Evolutionary conservation across 2,329 filamentous ascomycete species (phyloP).

Genomic region (Calonectria pseudoreteaudii): DNA sequence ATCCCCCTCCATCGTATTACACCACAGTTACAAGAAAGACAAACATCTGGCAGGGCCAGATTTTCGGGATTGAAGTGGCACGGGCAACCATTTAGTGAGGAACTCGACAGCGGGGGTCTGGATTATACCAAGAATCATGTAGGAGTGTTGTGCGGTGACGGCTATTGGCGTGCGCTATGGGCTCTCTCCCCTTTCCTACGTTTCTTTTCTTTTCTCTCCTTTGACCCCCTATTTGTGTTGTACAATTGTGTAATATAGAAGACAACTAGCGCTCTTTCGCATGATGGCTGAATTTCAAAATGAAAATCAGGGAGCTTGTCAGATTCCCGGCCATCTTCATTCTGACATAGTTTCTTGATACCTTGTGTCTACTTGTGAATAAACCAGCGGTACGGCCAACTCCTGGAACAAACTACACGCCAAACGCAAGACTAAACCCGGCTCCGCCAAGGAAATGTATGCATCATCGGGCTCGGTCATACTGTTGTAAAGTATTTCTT

Average conservation of each 20-base stretch:
- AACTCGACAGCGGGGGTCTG: neutral
- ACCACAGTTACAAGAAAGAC: conserved; percentile 9
- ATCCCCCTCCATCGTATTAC: conserved; percentile 40
- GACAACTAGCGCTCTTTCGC: conserved; percentile 12
- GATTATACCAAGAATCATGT: conserved; percentile 18
- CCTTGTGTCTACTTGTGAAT: neutral
- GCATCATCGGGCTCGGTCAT: neutral
- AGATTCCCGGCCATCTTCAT: neutral
- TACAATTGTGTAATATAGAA: conserved; percentile 41
- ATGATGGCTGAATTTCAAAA: conserved; percentile 14
- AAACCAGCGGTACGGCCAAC: too few relatives aligned
- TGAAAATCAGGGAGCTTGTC: conserved; percentile 11
- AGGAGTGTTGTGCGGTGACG: neutral
- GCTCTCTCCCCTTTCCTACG: neutral
- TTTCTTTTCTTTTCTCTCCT: conserved; percentile 18
- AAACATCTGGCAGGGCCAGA: conserved; percentile 3
- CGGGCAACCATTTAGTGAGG: conserved; percentile 4
- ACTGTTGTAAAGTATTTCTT: neutral
- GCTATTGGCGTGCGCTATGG: conserved; percentile 5
- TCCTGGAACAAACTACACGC: neutral
- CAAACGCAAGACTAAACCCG: neutral
- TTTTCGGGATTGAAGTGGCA: conserved; percentile 12
- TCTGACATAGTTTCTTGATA: neutral
- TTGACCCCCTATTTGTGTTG: conserved; percentile 12
- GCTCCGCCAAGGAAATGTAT: too few relatives aligned